A percentile compares a stretch with the other conserved stretches of the same genome.
Evolutionary conservation across 306 rosid species (phyloP).

Genomic region (Glycine latifolia): DNA sequence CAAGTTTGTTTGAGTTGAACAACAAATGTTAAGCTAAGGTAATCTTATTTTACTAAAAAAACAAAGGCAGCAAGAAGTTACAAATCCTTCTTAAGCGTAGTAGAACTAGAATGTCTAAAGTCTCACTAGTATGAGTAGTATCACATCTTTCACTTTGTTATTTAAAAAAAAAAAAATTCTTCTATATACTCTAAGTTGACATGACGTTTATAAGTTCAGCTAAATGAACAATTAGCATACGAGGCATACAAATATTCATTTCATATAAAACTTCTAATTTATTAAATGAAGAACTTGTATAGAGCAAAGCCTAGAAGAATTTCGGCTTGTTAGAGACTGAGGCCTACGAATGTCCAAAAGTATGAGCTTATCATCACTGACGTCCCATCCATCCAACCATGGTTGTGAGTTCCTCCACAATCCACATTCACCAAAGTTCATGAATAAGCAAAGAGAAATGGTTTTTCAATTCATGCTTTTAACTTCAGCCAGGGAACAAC

Average conservation of each 20-base stretch:
- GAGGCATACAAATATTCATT: neutral
- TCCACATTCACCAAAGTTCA: conserved; percentile 5
- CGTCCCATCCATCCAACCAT: neutral
- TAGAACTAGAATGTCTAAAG: neutral
- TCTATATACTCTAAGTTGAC: neutral
- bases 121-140: neutral
- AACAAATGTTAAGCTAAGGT: neutral
- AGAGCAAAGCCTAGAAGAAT: neutral
- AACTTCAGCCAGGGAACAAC: neutral
- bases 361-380: conserved; percentile 11
- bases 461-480: conserved; percentile 7
- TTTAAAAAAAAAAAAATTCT: neutral
- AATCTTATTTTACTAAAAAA: neutral
- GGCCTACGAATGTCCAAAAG: neutral
- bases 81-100: neutral
- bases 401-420: neutral
- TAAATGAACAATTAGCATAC: neutral
- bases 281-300: neutral
- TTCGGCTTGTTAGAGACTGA: conserved; percentile 12
- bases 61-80: neutral
- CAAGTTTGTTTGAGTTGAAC: neutral
- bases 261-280: neutral
- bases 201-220: neutral
- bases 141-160: conserved; percentile 1
- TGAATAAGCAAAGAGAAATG: neutral